phyloP scores from a whole-genome alignment of 1,139 yeast species.

The Blastobotrys illinoisensis region DNA sequence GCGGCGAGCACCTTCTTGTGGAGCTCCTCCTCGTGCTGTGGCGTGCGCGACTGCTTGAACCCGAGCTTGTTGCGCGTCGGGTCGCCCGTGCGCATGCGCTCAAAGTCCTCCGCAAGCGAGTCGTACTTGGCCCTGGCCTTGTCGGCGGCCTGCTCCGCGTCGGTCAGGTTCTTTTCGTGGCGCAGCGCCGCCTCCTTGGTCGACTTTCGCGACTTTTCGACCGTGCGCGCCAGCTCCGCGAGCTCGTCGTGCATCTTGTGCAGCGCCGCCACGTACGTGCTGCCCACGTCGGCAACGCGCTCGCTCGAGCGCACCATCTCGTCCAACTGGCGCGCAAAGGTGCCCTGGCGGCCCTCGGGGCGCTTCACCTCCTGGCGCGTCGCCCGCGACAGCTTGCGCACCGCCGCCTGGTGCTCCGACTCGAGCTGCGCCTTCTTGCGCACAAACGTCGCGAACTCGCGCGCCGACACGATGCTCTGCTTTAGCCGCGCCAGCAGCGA shows the following conservation, averaged over 20 bases:
- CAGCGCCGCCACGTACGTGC: slow-evolving; percentile 71
- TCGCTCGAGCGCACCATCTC: slow-evolving; percentile 74
- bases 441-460: slow-evolving; percentile 73
- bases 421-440: slow-evolving; percentile 76
- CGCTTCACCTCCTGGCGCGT: slow-evolving; percentile 49
- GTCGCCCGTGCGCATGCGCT: slow-evolving; percentile 71
- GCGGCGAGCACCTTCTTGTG: slow-evolving; percentile 75
- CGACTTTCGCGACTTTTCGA: slow-evolving; percentile 64
- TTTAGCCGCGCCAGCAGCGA: slow-evolving; percentile 67
- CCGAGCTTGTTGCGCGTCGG: slow-evolving; percentile 69
- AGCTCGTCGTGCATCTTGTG: slow-evolving; percentile 84
- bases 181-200: slow-evolving; percentile 77
- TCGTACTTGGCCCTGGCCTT: slow-evolving; percentile 82
- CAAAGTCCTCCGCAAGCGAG: slow-evolving; percentile 80
- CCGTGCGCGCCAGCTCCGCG: slow-evolving; percentile 61
- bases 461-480: slow-evolving; percentile 74
- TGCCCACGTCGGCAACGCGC: slow-evolving; percentile 62
- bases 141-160: slow-evolving; percentile 77
- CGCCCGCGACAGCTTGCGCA: slow-evolving; percentile 58
- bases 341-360: slow-evolving; percentile 55
- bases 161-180: slow-evolving; percentile 77
- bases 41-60: slow-evolving; percentile 72
- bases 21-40: slow-evolving; percentile 90
- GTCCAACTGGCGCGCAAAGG: slow-evolving; percentile 62
- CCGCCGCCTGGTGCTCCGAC: slow-evolving; percentile 69